phyloP scores from a whole-genome alignment of 2,329 filamentous ascomycete genomes.

The Hirsutella thompsonii region DNA sequence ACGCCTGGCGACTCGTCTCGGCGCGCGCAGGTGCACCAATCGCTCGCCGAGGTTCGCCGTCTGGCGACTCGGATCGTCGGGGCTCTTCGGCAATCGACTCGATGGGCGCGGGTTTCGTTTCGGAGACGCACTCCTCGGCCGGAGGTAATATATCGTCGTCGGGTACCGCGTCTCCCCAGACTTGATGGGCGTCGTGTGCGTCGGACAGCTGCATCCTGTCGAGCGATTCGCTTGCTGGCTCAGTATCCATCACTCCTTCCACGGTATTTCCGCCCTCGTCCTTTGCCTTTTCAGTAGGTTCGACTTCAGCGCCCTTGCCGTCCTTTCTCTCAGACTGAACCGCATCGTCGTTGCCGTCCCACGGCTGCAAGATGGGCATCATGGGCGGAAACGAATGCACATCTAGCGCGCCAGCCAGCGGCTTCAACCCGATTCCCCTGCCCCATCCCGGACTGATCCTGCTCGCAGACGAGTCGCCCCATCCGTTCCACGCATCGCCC shows the following conservation, averaged over 20 bases:
- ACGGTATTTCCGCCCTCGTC: no score
- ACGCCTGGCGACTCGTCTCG: constrained; percentile 14
- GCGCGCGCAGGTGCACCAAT: constrained; percentile 5
- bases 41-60: constrained; percentile 7
- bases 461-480: constrained; percentile 15
- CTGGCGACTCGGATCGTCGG: constrained; percentile 8
- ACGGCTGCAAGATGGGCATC: constrained; percentile 5
- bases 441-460: constrained; percentile 17
- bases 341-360: not conserved
- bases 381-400: constrained; percentile 15
- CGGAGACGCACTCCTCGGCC: no score
- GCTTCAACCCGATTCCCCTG: constrained; percentile 18
- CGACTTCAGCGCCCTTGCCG: no score
- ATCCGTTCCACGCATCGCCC: constrained; percentile 8
- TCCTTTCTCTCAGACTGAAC: not conserved
- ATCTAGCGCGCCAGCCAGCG: constrained; percentile 9
- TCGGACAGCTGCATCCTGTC: no score
- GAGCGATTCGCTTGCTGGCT: no score
- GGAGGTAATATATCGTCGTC: no score
- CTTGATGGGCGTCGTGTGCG: no score
- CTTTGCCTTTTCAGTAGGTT: no score
- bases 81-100: not conserved
- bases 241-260: no score
- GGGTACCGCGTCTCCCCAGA: no score
- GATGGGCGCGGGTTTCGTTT: not conserved